Conservation (phyloP, 1,284 basidiomycete species). For the Ustilago crameri region DNA sequence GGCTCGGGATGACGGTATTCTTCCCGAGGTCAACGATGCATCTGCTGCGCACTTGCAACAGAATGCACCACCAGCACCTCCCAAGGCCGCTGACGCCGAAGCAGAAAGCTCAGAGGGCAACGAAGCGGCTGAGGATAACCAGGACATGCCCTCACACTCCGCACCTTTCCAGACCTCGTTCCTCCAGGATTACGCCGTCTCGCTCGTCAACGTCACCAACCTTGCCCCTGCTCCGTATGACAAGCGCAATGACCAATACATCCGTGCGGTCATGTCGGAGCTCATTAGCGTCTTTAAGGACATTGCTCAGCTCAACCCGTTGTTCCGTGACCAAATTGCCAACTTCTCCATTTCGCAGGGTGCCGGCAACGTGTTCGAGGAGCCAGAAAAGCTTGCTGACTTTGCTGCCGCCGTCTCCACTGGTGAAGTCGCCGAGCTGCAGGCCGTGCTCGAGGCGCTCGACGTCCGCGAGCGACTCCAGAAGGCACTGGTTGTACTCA, state of each 20-base stretch:
- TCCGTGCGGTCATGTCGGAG: slow-evolving; percentile 94
- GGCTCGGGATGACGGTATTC: slow-evolving; percentile 40
- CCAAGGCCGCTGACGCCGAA: slow-evolving; percentile 14
- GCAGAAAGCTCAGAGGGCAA: slow-evolving; percentile 6
- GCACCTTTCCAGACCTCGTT: slow-evolving; percentile 84
- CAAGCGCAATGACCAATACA: slow-evolving; percentile 78
- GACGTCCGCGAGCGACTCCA: slow-evolving; percentile 88
- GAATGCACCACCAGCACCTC: slow-evolving; percentile 24
- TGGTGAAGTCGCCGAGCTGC: slow-evolving; percentile 88
- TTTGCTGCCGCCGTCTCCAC: slow-evolving; percentile 96
- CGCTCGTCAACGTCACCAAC: slow-evolving; percentile 93
- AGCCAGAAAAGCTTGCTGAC: slow-evolving; percentile 97
- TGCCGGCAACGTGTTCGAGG: slow-evolving; percentile 96
- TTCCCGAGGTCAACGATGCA: slow-evolving; percentile 49
- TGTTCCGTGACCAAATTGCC: slow-evolving; percentile 97
- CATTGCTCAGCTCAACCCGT: slow-evolving; percentile 94
- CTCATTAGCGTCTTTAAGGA: slow-evolving; percentile 99
- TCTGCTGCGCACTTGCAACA: slow-evolving; percentile 33
- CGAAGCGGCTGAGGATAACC: slow-evolving; percentile 9
- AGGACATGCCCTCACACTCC: slow-evolving; percentile 55
- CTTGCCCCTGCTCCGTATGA: slow-evolving; percentile 80
- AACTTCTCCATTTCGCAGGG: slow-evolving; percentile 96
- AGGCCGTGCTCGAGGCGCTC: slow-evolving; percentile 89
- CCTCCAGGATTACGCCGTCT: slow-evolving; percentile 87
- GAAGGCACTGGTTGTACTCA: slow-evolving; percentile 89